Evolutionary conservation across 2,329 filamentous ascomycete genomes (phyloP).

Genomic region (Capronia coronata): DNA sequence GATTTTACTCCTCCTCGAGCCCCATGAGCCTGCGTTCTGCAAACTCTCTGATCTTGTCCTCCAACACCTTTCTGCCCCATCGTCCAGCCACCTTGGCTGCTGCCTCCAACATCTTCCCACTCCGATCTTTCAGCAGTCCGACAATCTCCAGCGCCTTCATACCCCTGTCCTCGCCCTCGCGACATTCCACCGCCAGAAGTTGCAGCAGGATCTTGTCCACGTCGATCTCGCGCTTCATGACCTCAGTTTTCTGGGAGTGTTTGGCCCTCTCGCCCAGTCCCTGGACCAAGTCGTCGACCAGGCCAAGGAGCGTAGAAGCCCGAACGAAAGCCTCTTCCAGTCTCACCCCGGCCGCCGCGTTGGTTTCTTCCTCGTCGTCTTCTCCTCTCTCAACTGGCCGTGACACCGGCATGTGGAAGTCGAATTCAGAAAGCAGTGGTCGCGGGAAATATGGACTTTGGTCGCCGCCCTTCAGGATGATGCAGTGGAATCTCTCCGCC

Average conservation of each 20-base stretch:
- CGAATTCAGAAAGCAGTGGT: conserved; percentile 85
- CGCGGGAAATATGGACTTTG: conserved; percentile 88
- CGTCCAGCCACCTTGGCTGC: conserved; percentile 82
- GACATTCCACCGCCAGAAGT: conserved; percentile 81
- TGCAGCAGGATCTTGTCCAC: conserved; percentile 87
- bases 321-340: conserved; percentile 81
- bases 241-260: conserved; percentile 57
- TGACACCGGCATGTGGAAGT: conserved; percentile 76
- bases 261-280: conserved; percentile 50
- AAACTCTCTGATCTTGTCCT: conserved; percentile 83
- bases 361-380: conserved; percentile 29
- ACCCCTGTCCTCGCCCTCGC: conserved; percentile 83
- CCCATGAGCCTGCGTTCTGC: conserved; percentile 64
- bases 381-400: conserved; percentile 37
- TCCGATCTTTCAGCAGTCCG: conserved; percentile 72
- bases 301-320: conserved; percentile 61
- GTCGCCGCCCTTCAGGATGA: conserved; percentile 94
- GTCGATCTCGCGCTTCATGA: conserved; percentile 69
- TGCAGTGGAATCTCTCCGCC: conserved; percentile 89
- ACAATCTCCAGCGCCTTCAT: conserved; percentile 95
- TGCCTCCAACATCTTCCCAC: conserved; percentile 84
- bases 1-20: conserved; percentile 44
- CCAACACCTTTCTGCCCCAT: conserved; percentile 72
- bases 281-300: conserved; percentile 68
- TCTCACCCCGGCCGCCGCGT: conserved; percentile 47